A percentile compares a stretch with the other conserved stretches of the same genome.
phyloP scores from a whole-genome alignment of 805 yeast genomes.

The Monosporozyma aerobia region DNA sequence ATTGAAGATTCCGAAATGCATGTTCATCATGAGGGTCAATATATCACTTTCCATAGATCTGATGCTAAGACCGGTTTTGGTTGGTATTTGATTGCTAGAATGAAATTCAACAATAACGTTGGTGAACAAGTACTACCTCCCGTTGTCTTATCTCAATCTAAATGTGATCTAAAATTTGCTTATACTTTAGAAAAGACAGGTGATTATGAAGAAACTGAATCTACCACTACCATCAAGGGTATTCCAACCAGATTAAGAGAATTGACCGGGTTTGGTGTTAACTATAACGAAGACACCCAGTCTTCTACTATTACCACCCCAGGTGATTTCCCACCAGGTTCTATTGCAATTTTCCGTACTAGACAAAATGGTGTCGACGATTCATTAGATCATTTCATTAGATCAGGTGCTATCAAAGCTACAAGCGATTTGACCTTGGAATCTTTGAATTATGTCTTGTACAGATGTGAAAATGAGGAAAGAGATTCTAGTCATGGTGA shows the following conservation, averaged over 20 bases:
- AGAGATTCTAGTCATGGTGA: slow-evolving; percentile 65
- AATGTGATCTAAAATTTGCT: slow-evolving; percentile 47
- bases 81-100: slow-evolving; percentile 78
- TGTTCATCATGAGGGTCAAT: slow-evolving; percentile 89
- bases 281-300: slow-evolving; percentile 32
- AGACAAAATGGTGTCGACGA: slow-evolving; percentile 56
- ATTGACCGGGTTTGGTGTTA: slow-evolving; percentile 42
- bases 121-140: slow-evolving; percentile 50
- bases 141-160: slow-evolving; percentile 49
- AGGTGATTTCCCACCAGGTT: slow-evolving; percentile 72
- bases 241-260: slow-evolving; percentile 56
- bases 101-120: slow-evolving; percentile 50
- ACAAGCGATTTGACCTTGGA: slow-evolving; percentile 49
- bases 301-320: slow-evolving; percentile 52
- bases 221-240: slow-evolving; percentile 41
- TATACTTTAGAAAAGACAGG: slow-evolving; percentile 48
- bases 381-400: slow-evolving; percentile 54
- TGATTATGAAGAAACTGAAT: slow-evolving; percentile 31
- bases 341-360: slow-evolving; percentile 77
- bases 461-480: slow-evolving; percentile 80
- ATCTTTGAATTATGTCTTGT: slow-evolving; percentile 68
- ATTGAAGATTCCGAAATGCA: slow-evolving; percentile 77
- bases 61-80: slow-evolving; percentile 82
- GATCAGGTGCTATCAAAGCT: slow-evolving; percentile 70
- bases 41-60: slow-evolving; percentile 78